Evolutionary conservation across 306 rosid species (phyloP), one percentile per base, ranked within the genome.

Genomic region (Elaeagnus macrophylla): DNA sequence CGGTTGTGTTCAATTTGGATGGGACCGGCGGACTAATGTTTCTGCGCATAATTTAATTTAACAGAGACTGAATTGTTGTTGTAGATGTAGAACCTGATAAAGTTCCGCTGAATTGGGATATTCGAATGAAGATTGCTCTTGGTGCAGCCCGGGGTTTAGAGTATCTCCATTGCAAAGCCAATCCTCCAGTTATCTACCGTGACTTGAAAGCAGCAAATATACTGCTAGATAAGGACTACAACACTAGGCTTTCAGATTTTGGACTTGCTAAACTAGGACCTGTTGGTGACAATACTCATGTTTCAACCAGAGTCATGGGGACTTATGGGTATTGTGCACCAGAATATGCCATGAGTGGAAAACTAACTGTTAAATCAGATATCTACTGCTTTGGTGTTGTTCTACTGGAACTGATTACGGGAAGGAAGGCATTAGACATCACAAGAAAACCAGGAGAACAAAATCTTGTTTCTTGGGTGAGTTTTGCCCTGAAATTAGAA

Each of bases 221-320:
- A 77, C 72, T 93, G 51, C 71, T 93, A 70, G 99, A 87, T 64
- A 57, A 79, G 45, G 78, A 82, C 57, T 91, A 84, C 66, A 71
- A 77, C 61, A 89, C 96, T 7, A 91, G 84, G 69, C 88, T 91
- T 50, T 91, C 99, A 9, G 99, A 91, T 70, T 91, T 90, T 65
- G 97, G 97, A 47, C 94, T 91, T 36, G 97, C 97, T 39, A 91
- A 91, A 71, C 79, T 86, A 45, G 95, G 95, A 60, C 96, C 97
- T 59, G 97, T 86, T 45, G 97, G 97, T 16, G 97, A 91, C 66
- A 84, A 82, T 25, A 86, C 97, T 37, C 97, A 91, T 69, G 97
- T 91, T 67, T 91, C 97, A 48, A 91, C 97, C 9, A 75, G 97
- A 80, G 94, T 90, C 42, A 90, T 90, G 97, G 97, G 95, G 66